These are phyloP conservation scores for Selaginella moellendorffii DNA, from an alignment of 75 land plant species.

Conservation along the genomic window DNA sequence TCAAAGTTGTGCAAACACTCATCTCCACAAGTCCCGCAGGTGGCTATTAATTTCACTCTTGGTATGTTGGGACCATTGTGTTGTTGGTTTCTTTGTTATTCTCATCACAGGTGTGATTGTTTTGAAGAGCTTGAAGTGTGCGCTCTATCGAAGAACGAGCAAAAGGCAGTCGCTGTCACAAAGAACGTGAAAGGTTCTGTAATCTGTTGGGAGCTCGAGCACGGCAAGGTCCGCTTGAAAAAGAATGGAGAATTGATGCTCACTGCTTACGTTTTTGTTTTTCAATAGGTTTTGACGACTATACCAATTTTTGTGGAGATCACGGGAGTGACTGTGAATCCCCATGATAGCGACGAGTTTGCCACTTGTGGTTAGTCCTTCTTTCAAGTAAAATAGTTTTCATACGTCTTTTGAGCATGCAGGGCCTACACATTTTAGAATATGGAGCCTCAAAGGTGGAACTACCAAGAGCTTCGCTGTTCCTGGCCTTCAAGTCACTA, in stretches of 20 bases:
- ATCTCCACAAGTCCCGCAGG: neutral
- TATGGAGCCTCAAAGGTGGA: constrained; percentile 14
- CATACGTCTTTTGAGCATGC: neutral
- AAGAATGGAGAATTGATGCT: no score
- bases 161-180: constrained; percentile 3
- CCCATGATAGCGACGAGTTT: constrained; percentile 6
- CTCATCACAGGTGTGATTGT: neutral
- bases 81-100: no score
- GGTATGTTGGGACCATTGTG: no score
- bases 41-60: neutral
- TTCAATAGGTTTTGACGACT: no score
- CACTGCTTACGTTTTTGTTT: no score
- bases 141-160: constrained; percentile 2
- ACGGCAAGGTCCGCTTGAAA: neutral
- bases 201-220: constrained; percentile 10
- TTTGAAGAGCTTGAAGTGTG: constrained; percentile 3
- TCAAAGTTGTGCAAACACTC: neutral
- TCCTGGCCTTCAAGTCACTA: constrained; percentile 4
- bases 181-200: neutral
- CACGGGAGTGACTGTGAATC: constrained; percentile 7
- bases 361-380: neutral
- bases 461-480: neutral
- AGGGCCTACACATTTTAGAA: constrained; percentile 14
- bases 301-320: neutral
- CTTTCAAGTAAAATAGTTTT: neutral